Percentiles rank a stretch among this genome's conserved stretches.
These are phyloP conservation scores for Colletotrichum tofieldiae DNA, from an alignment of 2,329 filamentous ascomycete species.

Conservation along the genomic window DNA sequence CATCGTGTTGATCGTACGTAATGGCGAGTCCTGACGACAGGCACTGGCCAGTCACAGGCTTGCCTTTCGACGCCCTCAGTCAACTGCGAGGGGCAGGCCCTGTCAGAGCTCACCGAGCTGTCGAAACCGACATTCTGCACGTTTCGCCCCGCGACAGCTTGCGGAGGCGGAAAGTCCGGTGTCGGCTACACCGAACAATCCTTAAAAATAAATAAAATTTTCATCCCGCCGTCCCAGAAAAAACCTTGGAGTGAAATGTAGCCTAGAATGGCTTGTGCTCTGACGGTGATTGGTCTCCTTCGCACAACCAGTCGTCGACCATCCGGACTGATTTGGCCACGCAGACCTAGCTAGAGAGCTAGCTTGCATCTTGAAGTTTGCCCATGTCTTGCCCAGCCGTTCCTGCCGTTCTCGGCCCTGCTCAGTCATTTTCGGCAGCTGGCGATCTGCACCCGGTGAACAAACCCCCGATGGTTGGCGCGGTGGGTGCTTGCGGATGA, in stretches of 20 bases:
- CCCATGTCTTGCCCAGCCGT: not conserved
- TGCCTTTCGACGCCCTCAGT: not conserved
- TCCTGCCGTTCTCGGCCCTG: conserved; percentile 4
- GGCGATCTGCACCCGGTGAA: conserved; percentile 6
- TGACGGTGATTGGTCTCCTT: conserved; percentile 16
- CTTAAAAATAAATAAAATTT: not conserved
- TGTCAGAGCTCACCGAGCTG: not conserved
- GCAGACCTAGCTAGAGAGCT: not conserved
- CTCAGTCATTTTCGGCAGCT: not conserved
- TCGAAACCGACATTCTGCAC: not conserved
- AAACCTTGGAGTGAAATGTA: conserved; percentile 1
- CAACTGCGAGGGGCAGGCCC: not conserved
- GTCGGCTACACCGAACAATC: not conserved
- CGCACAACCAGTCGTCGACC: not conserved
- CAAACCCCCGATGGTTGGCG: not conserved
- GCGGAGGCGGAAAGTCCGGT: not conserved
- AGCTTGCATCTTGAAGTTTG: conserved; percentile 1
- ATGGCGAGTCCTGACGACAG: not conserved
- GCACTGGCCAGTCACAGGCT: not conserved
- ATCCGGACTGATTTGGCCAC: not conserved
- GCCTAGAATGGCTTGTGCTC: conserved; percentile 15
- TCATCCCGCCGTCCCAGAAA: not conserved
- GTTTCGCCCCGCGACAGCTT: not conserved
- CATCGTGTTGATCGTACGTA: conserved; percentile 3
- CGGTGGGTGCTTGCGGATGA: not conserved